Evolutionary conservation across 163 green algal genomes (phyloP), one percentile per base, ranked within the genome.

Genomic region (Chlamydomonas reinhardtii): DNA sequence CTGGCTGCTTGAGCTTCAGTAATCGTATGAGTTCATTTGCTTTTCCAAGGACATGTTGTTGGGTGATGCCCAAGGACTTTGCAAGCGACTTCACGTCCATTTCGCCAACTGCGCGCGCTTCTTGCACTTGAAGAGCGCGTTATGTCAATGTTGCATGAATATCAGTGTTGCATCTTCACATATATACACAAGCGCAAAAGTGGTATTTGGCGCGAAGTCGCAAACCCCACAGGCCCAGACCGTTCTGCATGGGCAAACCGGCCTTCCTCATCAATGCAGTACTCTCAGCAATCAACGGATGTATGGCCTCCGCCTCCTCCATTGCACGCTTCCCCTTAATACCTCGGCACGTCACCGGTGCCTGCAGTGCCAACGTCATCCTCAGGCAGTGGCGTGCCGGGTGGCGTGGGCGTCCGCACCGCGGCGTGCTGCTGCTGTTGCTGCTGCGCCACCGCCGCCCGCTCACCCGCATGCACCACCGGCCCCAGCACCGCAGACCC

Each of bases 51-150:
- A 59, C 34, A 9, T 34, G 14, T 12, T 64, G 69, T 37, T 86
- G 80, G 16, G 56, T 66, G 32, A 86, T 48, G 14, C 80, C 80
- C 12, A 86, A 35, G 15, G 80, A 86, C 19, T 37, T 35, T 4
- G 80, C 80, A 2, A 86, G 70, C 35, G 79, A 71, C 31, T 79
- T 86, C 0, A 86, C 54, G 29, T 86, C 80, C 80, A 86, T 86
- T n/a, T 70, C 17, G 20, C 6, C 59, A 29, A 22, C 31, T 56
- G 17, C 9, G 48, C 48, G 14, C 9, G 48, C 12, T 56, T 56
- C 48, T 19, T 14, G 48, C 48, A n/a, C n/a, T n/a, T n/a, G n/a
- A n/a, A n/a, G n/a, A 19, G 48, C 48, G 5, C 5, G 39, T 48
- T 48, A 48, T 8, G 39, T 48, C 39, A 48, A 48, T 48, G 39